These are phyloP conservation scores for Sclerotinia minor DNA, from an alignment of 2,329 filamentous ascomycete genomes.

Conservation along the genomic window DNA sequence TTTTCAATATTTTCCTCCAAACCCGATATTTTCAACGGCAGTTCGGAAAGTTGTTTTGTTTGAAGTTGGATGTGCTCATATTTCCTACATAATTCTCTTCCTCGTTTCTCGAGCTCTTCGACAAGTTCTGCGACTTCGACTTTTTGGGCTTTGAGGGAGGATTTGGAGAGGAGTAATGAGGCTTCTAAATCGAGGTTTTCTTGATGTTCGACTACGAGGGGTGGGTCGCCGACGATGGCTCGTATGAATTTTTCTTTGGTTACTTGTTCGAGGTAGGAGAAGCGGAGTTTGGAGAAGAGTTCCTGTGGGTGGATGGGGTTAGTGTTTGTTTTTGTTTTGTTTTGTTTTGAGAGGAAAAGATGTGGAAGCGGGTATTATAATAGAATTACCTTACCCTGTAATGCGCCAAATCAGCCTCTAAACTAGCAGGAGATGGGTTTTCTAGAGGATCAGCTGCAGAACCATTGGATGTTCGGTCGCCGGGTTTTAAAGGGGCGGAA, in stretches of 20 bases:
- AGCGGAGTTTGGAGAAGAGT: conserved; percentile 92
- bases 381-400: conserved; percentile 71
- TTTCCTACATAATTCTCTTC: conserved; percentile 56
- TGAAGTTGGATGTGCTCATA: conserved; percentile 55
- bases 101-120: conserved; percentile 66
- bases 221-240: conserved; percentile 86
- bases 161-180: conserved; percentile 69
- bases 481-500: conserved; percentile 51
- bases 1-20: conserved; percentile 52
- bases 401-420: conserved; percentile 82
- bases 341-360: not conserved
- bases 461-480: conserved; percentile 67
- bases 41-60: conserved; percentile 50
- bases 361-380: conserved; percentile 1
- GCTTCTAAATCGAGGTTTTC: conserved; percentile 80
- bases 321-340: not conserved
- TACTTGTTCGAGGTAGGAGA: conserved; percentile 97
- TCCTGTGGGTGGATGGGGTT: conserved; percentile 52
- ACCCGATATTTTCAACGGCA: conserved; percentile 52
- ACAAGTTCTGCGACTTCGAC: conserved; percentile 74
- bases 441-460: conserved; percentile 62
- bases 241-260: conserved; percentile 98
- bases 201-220: conserved; percentile 75
- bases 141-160: conserved; percentile 76
- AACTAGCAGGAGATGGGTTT: conserved; percentile 69